phyloP scores from a whole-genome alignment of 2,329 filamentous ascomycete species.

The Phialophora chinensis region DNA sequence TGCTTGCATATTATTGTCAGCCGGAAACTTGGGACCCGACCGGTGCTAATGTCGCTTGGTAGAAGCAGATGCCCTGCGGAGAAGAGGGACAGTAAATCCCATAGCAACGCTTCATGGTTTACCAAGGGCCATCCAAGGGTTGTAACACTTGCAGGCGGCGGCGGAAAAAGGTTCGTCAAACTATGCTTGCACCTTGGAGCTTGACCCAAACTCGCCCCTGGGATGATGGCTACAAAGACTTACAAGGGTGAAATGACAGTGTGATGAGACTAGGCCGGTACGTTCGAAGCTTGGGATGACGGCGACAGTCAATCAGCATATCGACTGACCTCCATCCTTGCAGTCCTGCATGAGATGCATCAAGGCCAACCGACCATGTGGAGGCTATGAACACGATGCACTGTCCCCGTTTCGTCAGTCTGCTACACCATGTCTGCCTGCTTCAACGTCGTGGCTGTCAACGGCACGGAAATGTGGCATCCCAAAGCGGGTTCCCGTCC shows the following conservation, averaged over 20 bases:
- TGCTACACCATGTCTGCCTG: neutral
- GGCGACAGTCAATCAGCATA: neutral
- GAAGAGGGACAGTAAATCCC: too few species aligned
- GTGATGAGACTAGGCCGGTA: constrained; percentile 2
- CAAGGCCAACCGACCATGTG: constrained; percentile 8
- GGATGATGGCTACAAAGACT: neutral
- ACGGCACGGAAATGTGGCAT: constrained; percentile 6
- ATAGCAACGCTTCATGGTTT: neutral
- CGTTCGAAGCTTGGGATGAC: neutral
- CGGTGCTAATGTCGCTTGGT: neutral
- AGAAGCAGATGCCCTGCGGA: too few species aligned
- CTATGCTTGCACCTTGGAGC: neutral
- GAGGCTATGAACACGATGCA: constrained; percentile 6
- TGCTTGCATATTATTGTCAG: neutral
- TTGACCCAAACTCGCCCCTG: neutral
- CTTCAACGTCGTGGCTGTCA: neutral
- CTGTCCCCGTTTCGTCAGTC: neutral
- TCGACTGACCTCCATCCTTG: neutral
- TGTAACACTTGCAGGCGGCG: constrained; percentile 1
- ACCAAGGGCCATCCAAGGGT: constrained; percentile 4
- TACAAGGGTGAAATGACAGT: neutral
- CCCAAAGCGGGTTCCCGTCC: constrained; percentile 1
- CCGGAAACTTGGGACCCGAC: neutral
- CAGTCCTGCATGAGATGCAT: constrained; percentile 8
- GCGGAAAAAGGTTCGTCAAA: constrained; percentile 5